phyloP scores from a whole-genome alignment of 495 filamentous ascomycete genomes.

The Physcia stellaris region DNA sequence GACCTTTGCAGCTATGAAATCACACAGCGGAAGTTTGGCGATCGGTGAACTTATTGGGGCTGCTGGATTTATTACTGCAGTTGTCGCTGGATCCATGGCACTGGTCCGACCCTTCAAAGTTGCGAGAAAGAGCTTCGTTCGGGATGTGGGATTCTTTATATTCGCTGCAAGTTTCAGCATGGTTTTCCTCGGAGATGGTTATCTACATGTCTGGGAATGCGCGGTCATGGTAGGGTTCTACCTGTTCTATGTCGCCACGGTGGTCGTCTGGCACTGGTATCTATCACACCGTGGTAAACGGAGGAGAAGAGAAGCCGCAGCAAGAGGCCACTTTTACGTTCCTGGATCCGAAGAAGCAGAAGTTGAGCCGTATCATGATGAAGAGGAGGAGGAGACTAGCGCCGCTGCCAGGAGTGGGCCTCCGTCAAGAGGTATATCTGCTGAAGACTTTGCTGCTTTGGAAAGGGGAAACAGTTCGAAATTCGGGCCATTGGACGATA shows the following conservation, averaged over 20 bases:
- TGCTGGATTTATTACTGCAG: constrained; percentile 89
- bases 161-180: constrained; percentile 79
- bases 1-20: constrained; percentile 95
- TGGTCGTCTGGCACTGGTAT: constrained; percentile 90
- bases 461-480: constrained; percentile 44
- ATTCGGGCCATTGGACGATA: constrained; percentile 30
- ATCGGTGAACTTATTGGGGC: constrained; percentile 93
- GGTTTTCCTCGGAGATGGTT: constrained; percentile 73
- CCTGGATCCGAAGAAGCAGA: constrained; percentile 59
- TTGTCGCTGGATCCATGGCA: constrained; percentile 98
- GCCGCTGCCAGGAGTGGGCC: constrained; percentile 38
- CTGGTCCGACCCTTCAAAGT: constrained; percentile 87
- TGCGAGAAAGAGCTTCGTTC: constrained; percentile 71
- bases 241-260: constrained; percentile 74
- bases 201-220: constrained; percentile 79
- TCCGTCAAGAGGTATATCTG: constrained; percentile 34
- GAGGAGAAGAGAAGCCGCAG: constrained; percentile 49
- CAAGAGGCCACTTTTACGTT: constrained; percentile 58
- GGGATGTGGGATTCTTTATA: constrained; percentile 91
- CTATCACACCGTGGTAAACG: constrained; percentile 42
- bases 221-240: constrained; percentile 85
- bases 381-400: constrained; percentile 61
- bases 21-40: constrained; percentile 88
- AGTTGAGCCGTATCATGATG: constrained; percentile 37
- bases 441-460: constrained; percentile 57